Base-by-base conservation (phyloP, 2,329 filamentous ascomycete genomes). In the Clonostachys sp. region DNA sequence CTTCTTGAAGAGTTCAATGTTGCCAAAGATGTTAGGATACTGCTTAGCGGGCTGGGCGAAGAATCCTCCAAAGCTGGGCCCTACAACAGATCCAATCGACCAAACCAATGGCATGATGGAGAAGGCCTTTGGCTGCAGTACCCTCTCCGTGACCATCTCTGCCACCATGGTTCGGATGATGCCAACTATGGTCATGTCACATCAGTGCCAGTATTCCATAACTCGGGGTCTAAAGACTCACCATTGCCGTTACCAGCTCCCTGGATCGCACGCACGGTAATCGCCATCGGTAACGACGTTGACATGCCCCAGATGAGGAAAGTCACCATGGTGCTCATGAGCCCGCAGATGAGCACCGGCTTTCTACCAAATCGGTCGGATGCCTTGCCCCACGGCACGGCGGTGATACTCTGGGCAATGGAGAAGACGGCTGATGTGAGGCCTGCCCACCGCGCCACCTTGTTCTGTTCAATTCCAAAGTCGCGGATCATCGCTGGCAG, bases 101-200 rank as follows among this genome's bases (percentile, higher is more conserved):
- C 90, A 97, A 34, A 81, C 88, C 14, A 97, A 70, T 5, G 92
- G 92, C 91, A 97, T 96, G 42, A 97, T 75, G 53, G 86, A 91
- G 65, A 97, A 97, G 0, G 94, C 94, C 45, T 83, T 76, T 0
- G 92, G 91, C 60, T 96, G 92, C 7, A 96, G 74, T 60, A 91
- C 87, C 62, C 80, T 90, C 63, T 94, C 84, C 0, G 90, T 88
- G 2, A 96, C 91, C 77, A 96, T 84, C 65, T 96, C 92, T 0
- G 92, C 92, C 3, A 96, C 91, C 71, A 94, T 90, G 14, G 90
- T 95, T 54, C 91, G 74, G 53, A 96, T 86, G 51, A 96, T 96
- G 2, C 94, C 88, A n/a, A 92, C 86, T 84, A 39, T 13, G 10
- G 36, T 16, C 10, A 6, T n/a, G 34, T n/a, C 41, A n/a, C 13